Percentiles rank a stretch among this genome's conserved stretches.
Evolutionary conservation across 345 rosid genomes (phyloP).

Genomic region (Dovyalis caffra): DNA sequence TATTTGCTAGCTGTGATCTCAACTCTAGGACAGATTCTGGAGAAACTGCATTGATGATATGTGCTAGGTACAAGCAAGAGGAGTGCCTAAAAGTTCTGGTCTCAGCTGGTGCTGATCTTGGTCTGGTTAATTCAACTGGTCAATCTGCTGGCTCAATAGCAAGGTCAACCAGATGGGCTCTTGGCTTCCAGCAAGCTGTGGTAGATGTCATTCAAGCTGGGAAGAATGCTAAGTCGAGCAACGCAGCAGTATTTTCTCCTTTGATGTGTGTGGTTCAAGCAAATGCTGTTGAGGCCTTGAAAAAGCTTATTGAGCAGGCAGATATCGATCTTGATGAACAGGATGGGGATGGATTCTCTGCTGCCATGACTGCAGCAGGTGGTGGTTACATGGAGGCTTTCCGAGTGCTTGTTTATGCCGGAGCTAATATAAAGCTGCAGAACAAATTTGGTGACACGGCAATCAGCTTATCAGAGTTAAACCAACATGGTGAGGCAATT

Average conservation of each 20-base stretch:
- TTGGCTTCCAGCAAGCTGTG: slow-evolving; percentile 59
- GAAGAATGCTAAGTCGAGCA: slow-evolving; percentile 57
- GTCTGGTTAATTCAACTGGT: slow-evolving; percentile 47
- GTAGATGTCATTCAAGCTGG: slow-evolving; percentile 52
- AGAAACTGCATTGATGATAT: slow-evolving; percentile 73
- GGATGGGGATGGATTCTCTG: slow-evolving; percentile 72
- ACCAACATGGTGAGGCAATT: slow-evolving; percentile 54
- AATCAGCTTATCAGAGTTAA: slow-evolving; percentile 56
- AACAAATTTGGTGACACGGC: slow-evolving; percentile 75
- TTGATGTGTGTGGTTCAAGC: slow-evolving; percentile 58
- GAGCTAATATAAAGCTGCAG: slow-evolving; percentile 71
- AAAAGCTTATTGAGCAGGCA: slow-evolving; percentile 40
- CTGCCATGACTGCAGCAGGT: slow-evolving; percentile 77
- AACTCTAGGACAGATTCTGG: slow-evolving; percentile 69
- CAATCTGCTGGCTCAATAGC: slow-evolving; percentile 60
- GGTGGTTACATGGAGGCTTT: slow-evolving; percentile 76
- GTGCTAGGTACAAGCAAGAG: slow-evolving; percentile 54
- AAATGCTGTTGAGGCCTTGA: slow-evolving; percentile 66
- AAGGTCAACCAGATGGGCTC: slow-evolving; percentile 56
- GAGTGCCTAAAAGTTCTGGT: slow-evolving; percentile 63
- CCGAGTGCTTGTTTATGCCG: slow-evolving; percentile 70
- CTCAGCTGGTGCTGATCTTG: slow-evolving; percentile 83
- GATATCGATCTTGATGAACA: slow-evolving; percentile 65
- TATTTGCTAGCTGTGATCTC: slow-evolving; percentile 54
- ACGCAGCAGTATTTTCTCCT: slow-evolving; percentile 53